Base-by-base conservation (phyloP, 192 early-diverging fungal species). In the Gonapodya sp. region DNA sequence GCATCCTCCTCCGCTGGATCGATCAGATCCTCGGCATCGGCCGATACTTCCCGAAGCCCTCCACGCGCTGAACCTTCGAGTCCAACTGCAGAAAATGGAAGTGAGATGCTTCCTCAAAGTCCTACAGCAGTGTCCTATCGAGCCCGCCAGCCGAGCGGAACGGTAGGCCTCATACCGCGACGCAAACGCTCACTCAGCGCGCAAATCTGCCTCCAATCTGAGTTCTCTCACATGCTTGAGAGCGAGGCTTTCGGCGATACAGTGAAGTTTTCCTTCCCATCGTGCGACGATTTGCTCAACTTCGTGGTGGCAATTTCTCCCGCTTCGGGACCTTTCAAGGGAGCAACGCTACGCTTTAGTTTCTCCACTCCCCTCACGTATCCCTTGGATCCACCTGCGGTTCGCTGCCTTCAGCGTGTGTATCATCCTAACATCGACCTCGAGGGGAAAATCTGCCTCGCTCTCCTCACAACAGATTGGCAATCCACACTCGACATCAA, bases 281-380 rank as follows among this genome's bases (percentile, higher is more conserved):
- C 46, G 8, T 64, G 46, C 24, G 46, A 64, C 24, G 46, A 64
- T 24, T 24, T 64, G 46, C 46, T 64, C 46, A 64, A 64, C 46
- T 64, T 64, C 46, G 24, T 16, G 8, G 46, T 64, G 8, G 46
- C 24, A 8, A 64, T 64, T 24, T 16, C 46, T 8, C 46, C 46
- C 8, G 46, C 46, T 64, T 64, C 46, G 46, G 46, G 46, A 64
- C 46, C 46, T 24, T 64, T 16, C 46, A 64, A 16, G 46, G 46
- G 46, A 16, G 46, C 8, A 64, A 64, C 46, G 24, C 24, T 64
- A 16, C 46, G 46, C 46, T 64, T 64, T 24, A 64, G 46, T 64
- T 64, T 64, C 46, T 64, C 46, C 46, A 64, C 46, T 64, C 46
- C 46, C 8, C 46, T 64, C 46, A 64, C 46, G 46, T 64, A 64